Evolutionary conservation across 2,329 filamentous ascomycete genomes (phyloP).

Genomic region (Botryosphaeria dothidea): DNA sequence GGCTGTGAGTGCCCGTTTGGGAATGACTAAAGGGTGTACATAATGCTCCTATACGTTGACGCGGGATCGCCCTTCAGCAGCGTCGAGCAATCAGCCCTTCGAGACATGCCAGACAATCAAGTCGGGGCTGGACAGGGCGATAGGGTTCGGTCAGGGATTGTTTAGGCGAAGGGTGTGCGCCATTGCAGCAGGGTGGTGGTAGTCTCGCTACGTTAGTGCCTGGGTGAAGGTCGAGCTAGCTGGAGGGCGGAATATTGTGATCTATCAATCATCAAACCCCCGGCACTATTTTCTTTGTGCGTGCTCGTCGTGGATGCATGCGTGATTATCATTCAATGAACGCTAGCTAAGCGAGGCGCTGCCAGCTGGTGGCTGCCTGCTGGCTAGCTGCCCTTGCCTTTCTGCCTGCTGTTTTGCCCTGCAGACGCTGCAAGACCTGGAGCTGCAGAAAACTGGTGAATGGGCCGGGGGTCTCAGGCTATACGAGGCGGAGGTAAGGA

Average conservation of each 20-base stretch:
- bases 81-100: neutral
- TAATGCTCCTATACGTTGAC: neutral
- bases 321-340: neutral
- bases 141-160: neutral
- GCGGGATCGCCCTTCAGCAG: neutral
- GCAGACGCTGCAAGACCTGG: neutral
- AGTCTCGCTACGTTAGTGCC: neutral
- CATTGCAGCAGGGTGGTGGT: neutral
- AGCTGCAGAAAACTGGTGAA: neutral
- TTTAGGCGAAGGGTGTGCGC: neutral
- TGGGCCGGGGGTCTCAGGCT: neutral
- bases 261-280: neutral
- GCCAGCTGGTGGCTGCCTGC: neutral
- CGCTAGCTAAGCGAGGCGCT: neutral
- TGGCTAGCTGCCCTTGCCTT: too few species aligned
- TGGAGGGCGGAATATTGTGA: neutral
- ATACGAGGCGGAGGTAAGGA: constrained; percentile 10
- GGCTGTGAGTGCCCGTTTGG: neutral
- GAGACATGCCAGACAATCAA: neutral
- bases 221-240: neutral
- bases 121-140: neutral
- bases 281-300: neutral
- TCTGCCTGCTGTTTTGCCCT: neutral
- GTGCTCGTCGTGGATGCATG: neutral
- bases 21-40: neutral